These are phyloP conservation scores for Akanthomyces dipterigenus DNA, from an alignment of 2,329 filamentous ascomycete genomes.

Conservation along the genomic window DNA sequence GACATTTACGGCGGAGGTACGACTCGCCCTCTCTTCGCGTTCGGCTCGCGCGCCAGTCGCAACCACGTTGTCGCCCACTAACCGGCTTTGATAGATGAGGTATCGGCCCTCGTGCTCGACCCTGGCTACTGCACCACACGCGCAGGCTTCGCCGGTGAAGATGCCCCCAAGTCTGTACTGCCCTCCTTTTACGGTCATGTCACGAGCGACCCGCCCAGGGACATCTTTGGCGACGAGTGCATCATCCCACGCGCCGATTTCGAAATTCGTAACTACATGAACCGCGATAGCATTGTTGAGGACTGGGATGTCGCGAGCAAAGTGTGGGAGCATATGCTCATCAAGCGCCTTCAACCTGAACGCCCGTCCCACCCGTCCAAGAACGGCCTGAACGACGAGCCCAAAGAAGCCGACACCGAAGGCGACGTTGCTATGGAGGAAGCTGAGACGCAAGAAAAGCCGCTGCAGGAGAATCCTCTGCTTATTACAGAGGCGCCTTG, in stretches of 20 bases:
- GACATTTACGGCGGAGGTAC: constrained; percentile 59
- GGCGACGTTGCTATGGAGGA: constrained; percentile 56
- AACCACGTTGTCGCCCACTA: constrained; percentile 3
- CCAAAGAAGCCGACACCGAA: constrained; percentile 51
- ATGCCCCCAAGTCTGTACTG: constrained; percentile 87
- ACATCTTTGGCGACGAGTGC: constrained; percentile 85
- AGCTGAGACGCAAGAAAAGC: constrained; percentile 57
- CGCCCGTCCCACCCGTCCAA: constrained; percentile 62
- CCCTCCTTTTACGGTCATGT: constrained; percentile 79
- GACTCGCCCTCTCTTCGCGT: constrained; percentile 14
- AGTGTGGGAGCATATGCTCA: constrained; percentile 89
- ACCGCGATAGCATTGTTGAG: constrained; percentile 80
- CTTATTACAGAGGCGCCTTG: constrained; percentile 92
- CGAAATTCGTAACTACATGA: constrained; percentile 89
- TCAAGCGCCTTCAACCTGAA: constrained; percentile 76
- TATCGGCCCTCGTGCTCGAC: constrained; percentile 93
- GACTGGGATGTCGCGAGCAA: constrained; percentile 91
- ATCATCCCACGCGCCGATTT: constrained; percentile 70
- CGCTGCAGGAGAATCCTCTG: constrained; percentile 81
- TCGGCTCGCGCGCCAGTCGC: not conserved
- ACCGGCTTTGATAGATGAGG: constrained; percentile 63
- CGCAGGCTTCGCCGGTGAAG: constrained; percentile 95
- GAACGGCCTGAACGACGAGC: constrained; percentile 71
- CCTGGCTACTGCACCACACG: constrained; percentile 86
- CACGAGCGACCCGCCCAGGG: constrained; percentile 38